A percentile compares a stretch with the other conserved stretches of the same genome.
phyloP scores from a whole-genome alignment of 345 rosid genomes.

The Populus nigra region DNA sequence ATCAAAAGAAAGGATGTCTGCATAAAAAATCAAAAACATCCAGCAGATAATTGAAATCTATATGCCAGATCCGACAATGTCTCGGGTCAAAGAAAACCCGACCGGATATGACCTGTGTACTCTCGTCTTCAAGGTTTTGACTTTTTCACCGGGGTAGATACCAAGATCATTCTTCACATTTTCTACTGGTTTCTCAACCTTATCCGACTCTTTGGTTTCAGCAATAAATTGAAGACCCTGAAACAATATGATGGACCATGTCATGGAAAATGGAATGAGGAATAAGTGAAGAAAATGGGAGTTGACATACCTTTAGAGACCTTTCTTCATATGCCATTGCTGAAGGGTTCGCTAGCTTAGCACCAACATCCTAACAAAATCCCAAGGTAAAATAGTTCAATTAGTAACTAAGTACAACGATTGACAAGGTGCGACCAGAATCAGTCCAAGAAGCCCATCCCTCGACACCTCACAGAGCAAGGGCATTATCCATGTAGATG shows the following conservation, averaged over 20 bases:
- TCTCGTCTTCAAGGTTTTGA: conserved; percentile 33
- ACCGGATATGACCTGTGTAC: conserved; percentile 66
- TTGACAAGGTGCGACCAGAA: neutral
- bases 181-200: conserved; percentile 28
- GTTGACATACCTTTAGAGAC: conserved; percentile 43
- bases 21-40: neutral
- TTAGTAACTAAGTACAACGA: neutral
- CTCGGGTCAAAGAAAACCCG: conserved; percentile 60
- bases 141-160: conserved; percentile 27
- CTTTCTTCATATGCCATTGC: conserved; percentile 41
- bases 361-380: conserved; percentile 47
- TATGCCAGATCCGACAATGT: conserved; percentile 17
- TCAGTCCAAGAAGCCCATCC: neutral
- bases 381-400: conserved; percentile 13
- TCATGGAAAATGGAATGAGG: conserved; percentile 1
- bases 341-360: conserved; percentile 45
- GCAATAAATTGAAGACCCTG: conserved; percentile 84
- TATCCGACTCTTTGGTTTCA: conserved; percentile 34
- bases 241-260: conserved; percentile 15
- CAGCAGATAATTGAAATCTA: neutral
- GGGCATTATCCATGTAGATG: neutral
- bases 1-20: neutral
- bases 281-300: neutral
- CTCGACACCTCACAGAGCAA: neutral
- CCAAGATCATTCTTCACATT: conserved; percentile 20